Conservation (phyloP, 1,284 basidiomycete genomes). For the Ceratobasidium sp. region DNA sequence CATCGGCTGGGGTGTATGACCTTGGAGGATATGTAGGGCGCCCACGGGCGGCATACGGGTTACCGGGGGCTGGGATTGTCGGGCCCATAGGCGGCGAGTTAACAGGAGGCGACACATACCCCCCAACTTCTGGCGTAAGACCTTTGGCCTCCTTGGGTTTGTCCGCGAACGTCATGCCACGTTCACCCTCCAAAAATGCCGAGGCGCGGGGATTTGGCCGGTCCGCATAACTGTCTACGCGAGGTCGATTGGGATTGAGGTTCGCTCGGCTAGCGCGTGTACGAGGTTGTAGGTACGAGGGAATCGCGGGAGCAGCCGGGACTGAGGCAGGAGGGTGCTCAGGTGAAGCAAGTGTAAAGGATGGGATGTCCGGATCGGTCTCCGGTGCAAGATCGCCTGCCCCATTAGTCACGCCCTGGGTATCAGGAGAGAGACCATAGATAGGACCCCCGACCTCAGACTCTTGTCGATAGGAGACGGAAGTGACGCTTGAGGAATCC, state of each 20-base stretch:
- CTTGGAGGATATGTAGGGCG: slow-evolving; percentile 18
- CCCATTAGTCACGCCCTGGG: slow-evolving; percentile 21
- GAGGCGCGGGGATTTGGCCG: slow-evolving; percentile 26
- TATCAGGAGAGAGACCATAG: slow-evolving; percentile 17
- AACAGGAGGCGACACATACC: slow-evolving; percentile 4
- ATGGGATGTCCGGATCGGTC: slow-evolving; percentile 27
- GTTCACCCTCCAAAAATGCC: slow-evolving; percentile 25
- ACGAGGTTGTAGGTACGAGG: slow-evolving; percentile 35
- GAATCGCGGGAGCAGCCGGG: slow-evolving; percentile 33
- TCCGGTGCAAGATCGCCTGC: slow-evolving; percentile 41
- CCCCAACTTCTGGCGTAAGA: slow-evolving; percentile 17
- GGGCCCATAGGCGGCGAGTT: slow-evolving; percentile 6
- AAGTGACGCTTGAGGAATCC: slow-evolving; percentile 28
- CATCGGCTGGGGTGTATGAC: background rate
- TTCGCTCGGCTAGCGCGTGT: slow-evolving; percentile 37
- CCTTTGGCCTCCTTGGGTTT: slow-evolving; percentile 31
- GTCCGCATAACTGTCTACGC: slow-evolving; percentile 30
- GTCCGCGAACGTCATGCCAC: slow-evolving; percentile 39
- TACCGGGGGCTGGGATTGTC: background rate
- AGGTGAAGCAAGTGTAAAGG: slow-evolving; percentile 29
- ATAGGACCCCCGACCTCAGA: slow-evolving; percentile 18
- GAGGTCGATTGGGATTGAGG: slow-evolving; percentile 13
- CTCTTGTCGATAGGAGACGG: slow-evolving; percentile 35
- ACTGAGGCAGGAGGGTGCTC: slow-evolving; percentile 21
- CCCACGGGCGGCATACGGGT: slow-evolving; percentile 18